Conservation (phyloP, 768 basidiomycete species). For the Tricholoma hemisulphureum region DNA sequence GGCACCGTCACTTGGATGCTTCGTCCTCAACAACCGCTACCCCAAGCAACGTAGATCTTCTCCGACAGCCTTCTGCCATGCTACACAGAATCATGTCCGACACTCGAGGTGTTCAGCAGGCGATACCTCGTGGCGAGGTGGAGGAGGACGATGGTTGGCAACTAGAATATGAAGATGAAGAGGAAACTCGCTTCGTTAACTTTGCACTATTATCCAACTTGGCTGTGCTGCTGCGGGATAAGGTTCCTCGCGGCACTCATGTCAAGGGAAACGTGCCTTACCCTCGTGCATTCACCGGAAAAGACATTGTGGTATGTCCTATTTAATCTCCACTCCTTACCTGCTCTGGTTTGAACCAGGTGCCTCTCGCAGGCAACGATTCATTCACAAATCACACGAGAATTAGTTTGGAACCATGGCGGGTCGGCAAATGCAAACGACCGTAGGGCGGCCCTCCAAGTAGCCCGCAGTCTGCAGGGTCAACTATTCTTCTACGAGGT, state of each 20-base stretch:
- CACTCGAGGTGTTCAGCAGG: slow-evolving; percentile 2
- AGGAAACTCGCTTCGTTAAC: slow-evolving; percentile 81
- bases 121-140: slow-evolving; percentile 29
- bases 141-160: slow-evolving; percentile 45
- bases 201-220: slow-evolving; percentile 84
- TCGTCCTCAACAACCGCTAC: slow-evolving; percentile 7
- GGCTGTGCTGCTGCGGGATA: slow-evolving; percentile 84
- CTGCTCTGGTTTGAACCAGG: not conserved
- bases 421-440: slow-evolving; percentile 65
- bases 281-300: slow-evolving; percentile 88
- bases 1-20: slow-evolving; percentile 6
- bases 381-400: slow-evolving; percentile 78
- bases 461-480: slow-evolving; percentile 86
- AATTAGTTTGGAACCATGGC: slow-evolving; percentile 66
- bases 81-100: slow-evolving; percentile 15
- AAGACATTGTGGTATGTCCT: slow-evolving; percentile 81
- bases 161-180: slow-evolving; percentile 54
- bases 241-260: slow-evolving; percentile 83
- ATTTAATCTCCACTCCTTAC: not conserved
- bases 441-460: slow-evolving; percentile 76
- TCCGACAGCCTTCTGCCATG: slow-evolving; percentile 17
- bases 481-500: slow-evolving; percentile 97
- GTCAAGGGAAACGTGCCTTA: slow-evolving; percentile 96
- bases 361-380: slow-evolving; percentile 67
- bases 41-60: slow-evolving; percentile 10